Evolutionary conservation across 1,284 basidiomycete genomes (phyloP), one percentile per base, ranked within the genome.

Genomic region (Rhodotorula sp.): DNA sequence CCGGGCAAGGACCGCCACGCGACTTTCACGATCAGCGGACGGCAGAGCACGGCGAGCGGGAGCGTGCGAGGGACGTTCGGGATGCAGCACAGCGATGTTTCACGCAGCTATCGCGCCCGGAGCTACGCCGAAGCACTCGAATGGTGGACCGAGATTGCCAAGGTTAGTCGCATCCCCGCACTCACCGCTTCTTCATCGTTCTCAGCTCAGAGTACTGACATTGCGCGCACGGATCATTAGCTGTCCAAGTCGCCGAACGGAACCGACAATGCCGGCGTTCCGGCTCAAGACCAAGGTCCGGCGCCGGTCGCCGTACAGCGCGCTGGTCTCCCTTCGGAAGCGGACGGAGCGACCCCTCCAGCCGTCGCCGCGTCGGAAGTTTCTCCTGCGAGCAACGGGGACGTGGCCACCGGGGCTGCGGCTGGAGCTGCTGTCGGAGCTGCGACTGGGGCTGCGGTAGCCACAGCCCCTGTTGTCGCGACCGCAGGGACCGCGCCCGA

Each of bases 21-120:
- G 19, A 45, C 45, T 31, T 72, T 69, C 45, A 49, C 60, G 5
- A 58, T 72, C 26, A 65, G 64, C 45, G 71, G 63, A 8, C 23
- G 59, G 10, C 60, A 48, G 28, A 43, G 34, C 34, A 8, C 57
- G 31, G 21, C 6, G 3, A 49, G 50, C 19, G 64, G 57, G 23
- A 45, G 43, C 19, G 28, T 60, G 54, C 52, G 45, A 34, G 57
- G n/a, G 31, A 19, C 43, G 15, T 16, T 66, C 10, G 50, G 58
- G 18, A 43, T 66, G 49, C 38, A 60, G 58, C 31, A 38, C 14
- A n/a, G 64, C 31, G 64, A 60, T 34, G 26, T 52, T n/a, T 26
- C 50, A 15, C 47, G 59, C 21, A 45, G 31, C 50, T 66, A 55
- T 49, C 52, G 64, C 43, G 64, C 64, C 28, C 31, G 64, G 28